Evolutionary conservation across 75 land plant genomes (phyloP).

Genomic region (Sequoiadendron giganteum): DNA sequence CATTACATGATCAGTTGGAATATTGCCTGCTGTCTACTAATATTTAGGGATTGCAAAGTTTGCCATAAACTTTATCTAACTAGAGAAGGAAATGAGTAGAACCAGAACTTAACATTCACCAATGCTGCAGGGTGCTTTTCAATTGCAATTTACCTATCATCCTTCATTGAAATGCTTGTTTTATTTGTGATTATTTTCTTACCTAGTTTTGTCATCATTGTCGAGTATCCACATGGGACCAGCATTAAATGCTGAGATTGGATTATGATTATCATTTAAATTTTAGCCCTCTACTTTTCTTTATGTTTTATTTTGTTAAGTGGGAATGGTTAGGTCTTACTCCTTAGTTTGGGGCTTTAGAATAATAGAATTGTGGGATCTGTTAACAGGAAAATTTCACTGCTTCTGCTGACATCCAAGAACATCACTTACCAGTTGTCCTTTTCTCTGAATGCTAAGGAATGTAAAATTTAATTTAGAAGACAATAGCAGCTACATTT

Average conservation of each 20-base stretch:
- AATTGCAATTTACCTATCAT: neutral
- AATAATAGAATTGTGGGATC: neutral
- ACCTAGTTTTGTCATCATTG: neutral
- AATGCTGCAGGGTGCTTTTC: neutral
- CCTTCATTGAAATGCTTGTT: neutral
- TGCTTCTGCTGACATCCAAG: neutral
- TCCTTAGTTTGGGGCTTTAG: neutral
- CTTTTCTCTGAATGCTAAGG: neutral
- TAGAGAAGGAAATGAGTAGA: neutral
- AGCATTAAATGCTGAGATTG: neutral
- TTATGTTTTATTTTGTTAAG: neutral
- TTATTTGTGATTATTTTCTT: neutral
- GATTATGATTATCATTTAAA: neutral
- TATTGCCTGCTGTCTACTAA: neutral
- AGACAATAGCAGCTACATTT: too few species aligned
- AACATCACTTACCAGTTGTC: too few species aligned
- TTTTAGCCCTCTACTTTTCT: neutral
- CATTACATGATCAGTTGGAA: neutral
- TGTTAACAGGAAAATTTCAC: neutral
- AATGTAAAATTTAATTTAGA: neutral
- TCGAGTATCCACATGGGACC: neutral
- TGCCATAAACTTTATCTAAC: neutral
- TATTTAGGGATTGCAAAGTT: neutral
- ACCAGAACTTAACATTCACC: neutral
- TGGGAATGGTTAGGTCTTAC: neutral